Evolutionary conservation across 23 red algal genomes (phyloP), one percentile per base, ranked within the genome.

Genomic region (Chondrus crispus): DNA sequence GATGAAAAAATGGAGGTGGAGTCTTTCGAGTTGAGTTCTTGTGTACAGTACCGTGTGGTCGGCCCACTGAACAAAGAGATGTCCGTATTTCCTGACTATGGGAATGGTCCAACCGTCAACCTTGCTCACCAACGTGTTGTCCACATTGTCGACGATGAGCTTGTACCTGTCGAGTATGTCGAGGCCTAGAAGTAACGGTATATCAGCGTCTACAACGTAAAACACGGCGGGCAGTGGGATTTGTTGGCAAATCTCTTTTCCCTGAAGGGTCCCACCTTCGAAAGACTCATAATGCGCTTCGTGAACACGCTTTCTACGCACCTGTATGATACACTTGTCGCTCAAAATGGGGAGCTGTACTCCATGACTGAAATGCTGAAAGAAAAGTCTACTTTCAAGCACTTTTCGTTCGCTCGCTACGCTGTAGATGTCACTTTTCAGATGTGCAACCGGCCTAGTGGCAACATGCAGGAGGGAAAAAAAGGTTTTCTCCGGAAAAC

Each of bases 391-490:
- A n/a, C n/a, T n/a, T 84, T 75, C 18, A 2, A 16, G 22, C 29
- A 87, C 41, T 72, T 39, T 35, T 22, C 24, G 7, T 87, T 44
- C 36, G 84, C 84, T 20, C 9, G 42, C 2, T 87, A 60, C 37
- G 84, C 66, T 3, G 74, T 46, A n/a, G n/a, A 87, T 62, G 84
- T 75, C 37, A 70, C 50, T 46, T 87, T 87, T 38, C 84, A 87
- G 13, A 62, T 73, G 3, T 8, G n/a, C 3, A 87, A 73, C 58
- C 63, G 84, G 0, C 84, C 84, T 3, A 20, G 22, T 58, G 68
- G 58, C 37, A 74, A 62, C 33, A 48, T 74, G 36, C 43, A 87
- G 28, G 84, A 87, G 24, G 84, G 24, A 13, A 87, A 87, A 32
- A 9, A 73, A n/a, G 22, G 33, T 73, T 24, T 87, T 35, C 8